A percentile compares a stretch with the other conserved stretches of the same genome.
These are phyloP conservation scores for Brettanomyces custersianus DNA, from an alignment of 805 yeast genomes.

Conservation along the genomic window DNA sequence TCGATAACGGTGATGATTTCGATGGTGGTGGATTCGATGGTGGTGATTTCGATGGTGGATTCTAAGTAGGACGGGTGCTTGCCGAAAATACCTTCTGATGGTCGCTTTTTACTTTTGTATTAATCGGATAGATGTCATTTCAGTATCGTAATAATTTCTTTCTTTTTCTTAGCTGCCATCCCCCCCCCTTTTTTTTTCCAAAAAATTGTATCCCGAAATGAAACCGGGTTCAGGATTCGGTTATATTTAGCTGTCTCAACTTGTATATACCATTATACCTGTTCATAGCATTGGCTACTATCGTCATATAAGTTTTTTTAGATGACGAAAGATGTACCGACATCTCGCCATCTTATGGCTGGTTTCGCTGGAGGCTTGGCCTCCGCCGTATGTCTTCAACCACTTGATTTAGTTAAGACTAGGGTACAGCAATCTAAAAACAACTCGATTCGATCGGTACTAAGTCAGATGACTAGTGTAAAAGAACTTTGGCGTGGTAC, in stretches of 20 bases:
- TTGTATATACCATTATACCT: background rate
- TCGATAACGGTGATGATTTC: constrained; percentile 8
- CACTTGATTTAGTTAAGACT: constrained; percentile 82
- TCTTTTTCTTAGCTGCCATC: background rate
- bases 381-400: constrained; percentile 75
- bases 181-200: background rate
- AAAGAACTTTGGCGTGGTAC: constrained; percentile 87
- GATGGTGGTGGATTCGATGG: constrained; percentile 15
- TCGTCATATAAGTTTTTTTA: background rate
- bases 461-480: constrained; percentile 33
- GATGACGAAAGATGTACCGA: constrained; percentile 9
- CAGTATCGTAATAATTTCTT: background rate
- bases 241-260: background rate
- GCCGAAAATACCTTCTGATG: too few relatives aligned
- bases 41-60: constrained; percentile 10
- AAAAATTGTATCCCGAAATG: background rate
- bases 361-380: constrained; percentile 83
- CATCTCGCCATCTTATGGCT: constrained; percentile 52
- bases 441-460: constrained; percentile 23
- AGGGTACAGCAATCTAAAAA: constrained; percentile 58
- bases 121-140: background rate
- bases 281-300: background rate
- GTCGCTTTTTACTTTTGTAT: constrained; percentile 4
- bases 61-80: too few relatives aligned
- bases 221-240: background rate